These are phyloP conservation scores for Aspergillus ostianus DNA, from an alignment of 495 filamentous ascomycete species.

Conservation along the genomic window DNA sequence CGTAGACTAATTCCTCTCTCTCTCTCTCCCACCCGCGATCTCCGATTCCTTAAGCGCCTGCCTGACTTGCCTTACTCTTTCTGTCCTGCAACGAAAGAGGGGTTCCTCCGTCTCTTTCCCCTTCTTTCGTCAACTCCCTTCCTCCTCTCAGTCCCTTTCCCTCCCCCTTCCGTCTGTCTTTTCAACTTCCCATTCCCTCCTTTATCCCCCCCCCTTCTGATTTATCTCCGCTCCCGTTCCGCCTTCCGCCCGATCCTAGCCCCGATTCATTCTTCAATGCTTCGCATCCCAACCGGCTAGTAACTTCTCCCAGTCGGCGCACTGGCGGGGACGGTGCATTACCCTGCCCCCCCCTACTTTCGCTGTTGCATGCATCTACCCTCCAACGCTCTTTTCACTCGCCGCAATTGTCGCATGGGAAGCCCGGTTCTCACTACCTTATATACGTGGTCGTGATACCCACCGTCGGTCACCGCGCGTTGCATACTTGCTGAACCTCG, in stretches of 20 bases:
- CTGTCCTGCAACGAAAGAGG: slow-evolving; percentile 7
- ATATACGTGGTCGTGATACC: slow-evolving; percentile 20
- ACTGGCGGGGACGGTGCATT: slow-evolving; percentile 20
- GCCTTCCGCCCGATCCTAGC: slow-evolving; percentile 5
- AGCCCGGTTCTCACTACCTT: slow-evolving; percentile 4
- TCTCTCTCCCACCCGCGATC: not conserved
- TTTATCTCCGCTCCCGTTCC: slow-evolving; percentile 4
- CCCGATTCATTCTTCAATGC: slow-evolving; percentile 20
- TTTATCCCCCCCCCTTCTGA: slow-evolving; percentile 7
- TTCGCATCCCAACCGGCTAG: slow-evolving; percentile 16
- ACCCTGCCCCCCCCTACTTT: slow-evolving; percentile 8
- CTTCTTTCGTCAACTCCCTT: slow-evolving; percentile 7
- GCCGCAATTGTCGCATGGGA: slow-evolving; percentile 14
- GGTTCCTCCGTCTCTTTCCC: slow-evolving; percentile 7
- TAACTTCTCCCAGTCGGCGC: slow-evolving; percentile 17
- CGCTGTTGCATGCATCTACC: slow-evolving; percentile 7
- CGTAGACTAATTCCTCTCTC: not conserved
- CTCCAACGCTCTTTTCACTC: slow-evolving; percentile 11
- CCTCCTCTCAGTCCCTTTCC: not conserved
- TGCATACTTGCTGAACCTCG: slow-evolving; percentile 9
- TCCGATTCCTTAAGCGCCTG: not conserved
- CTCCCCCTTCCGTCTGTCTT: slow-evolving; percentile 6
- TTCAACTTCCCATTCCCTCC: not conserved
- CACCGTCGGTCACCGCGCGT: slow-evolving; percentile 12
- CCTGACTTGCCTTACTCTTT: not conserved